Evolutionary conservation across 768 basidiomycete species (phyloP).

Genomic region (Fomitopsis serialis): DNA sequence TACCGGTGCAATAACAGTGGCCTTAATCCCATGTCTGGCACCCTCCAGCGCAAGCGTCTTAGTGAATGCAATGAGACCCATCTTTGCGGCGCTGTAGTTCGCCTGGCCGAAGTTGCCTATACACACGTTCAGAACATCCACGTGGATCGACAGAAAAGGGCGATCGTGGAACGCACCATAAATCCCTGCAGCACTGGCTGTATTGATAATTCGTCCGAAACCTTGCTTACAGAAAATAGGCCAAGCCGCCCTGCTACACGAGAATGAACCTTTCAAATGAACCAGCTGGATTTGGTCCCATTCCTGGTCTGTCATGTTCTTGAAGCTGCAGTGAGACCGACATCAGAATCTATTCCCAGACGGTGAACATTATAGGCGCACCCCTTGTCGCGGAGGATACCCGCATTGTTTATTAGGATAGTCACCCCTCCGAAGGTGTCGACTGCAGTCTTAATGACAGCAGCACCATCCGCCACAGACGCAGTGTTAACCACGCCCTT

Average conservation of each 20-base stretch:
- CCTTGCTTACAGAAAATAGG: constrained; percentile 92
- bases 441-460: constrained; percentile 82
- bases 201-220: constrained; percentile 92
- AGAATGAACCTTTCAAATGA: constrained; percentile 90
- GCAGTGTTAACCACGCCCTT: constrained; percentile 85
- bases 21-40: constrained; percentile 83
- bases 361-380: constrained; percentile 26
- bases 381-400: constrained; percentile 82
- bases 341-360: neutral
- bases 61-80: constrained; percentile 89
- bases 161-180: constrained; percentile 58
- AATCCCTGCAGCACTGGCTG: constrained; percentile 89
- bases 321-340: constrained; percentile 65
- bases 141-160: neutral
- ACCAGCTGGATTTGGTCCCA: constrained; percentile 88
- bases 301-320: constrained; percentile 95
- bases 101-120: constrained; percentile 93
- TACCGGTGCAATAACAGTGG: constrained; percentile 87
- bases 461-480: constrained; percentile 79
- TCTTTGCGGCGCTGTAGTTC: constrained; percentile 98
- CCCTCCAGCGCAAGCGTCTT: constrained; percentile 93
- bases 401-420: constrained; percentile 96
- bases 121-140: neutral
- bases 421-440: constrained; percentile 79
- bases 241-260: constrained; percentile 95